Base-by-base conservation (phyloP, 2,329 filamentous ascomycete species). In the Madurella fahalii region DNA sequence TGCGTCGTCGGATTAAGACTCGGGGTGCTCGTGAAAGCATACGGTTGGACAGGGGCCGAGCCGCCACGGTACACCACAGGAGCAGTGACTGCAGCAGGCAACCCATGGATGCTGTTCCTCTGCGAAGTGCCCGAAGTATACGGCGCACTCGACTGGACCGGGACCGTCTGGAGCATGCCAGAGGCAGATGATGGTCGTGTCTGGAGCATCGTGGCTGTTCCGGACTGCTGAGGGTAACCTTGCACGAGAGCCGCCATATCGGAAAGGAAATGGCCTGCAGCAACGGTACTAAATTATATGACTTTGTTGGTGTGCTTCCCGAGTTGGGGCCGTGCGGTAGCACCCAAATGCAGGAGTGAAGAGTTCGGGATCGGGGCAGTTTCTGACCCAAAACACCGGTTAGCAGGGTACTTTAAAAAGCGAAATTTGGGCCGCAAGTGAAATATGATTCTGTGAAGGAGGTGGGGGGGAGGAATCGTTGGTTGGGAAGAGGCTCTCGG, bases 161-260 rank as follows among this genome's bases (percentile, higher is more conserved):
- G 80, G 52, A 74, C 68, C 48, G 74, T 68, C 53, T 79, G 69
- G 69, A 86, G 82, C 63, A 80, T 80, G 66, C 78, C 80, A 53
- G 81, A 80, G 41, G 83, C 78, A 57, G 87, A 86, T 52, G 80
- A 79, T 59, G 86, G 83, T 69, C 86, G 83, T 64, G 85, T 81
- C 71, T 90, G 87, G 66, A 92, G 84, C 81, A 91, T 87, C 61
- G 85, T 85, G 65, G 85, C 80, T 63, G 87, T 85, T 71, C 80
- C 79, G 67, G 85, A 84, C 73, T 90, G 86, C 74, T 89, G 86
- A 66, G 88, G 83, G 69, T 88, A 89, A 58, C 86, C 84, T 75
- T 93, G 89, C 68, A 92, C 86, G 77, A 93, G 79, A 72, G 89
- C 87, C 77, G 89, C 89, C 89, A 94, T 93, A 71, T 70, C 86